Evolutionary conservation across 805 yeast genomes (phyloP).

Genomic region (Wickerhamiella musiphila): DNA sequence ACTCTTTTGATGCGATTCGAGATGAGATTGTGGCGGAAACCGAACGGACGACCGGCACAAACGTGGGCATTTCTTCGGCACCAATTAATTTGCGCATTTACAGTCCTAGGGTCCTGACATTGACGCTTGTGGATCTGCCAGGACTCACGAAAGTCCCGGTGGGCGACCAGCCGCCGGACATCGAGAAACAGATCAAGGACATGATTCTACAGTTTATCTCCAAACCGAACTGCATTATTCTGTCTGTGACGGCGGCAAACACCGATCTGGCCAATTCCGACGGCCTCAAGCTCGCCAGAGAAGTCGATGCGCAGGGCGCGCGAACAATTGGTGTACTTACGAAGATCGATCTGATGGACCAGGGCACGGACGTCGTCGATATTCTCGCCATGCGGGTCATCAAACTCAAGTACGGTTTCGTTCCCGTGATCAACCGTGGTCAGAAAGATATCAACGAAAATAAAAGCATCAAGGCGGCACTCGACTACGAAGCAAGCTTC

Average conservation of each 20-base stretch:
- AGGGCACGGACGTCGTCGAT: conserved; percentile 93
- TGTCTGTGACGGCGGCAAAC: conserved; percentile 91
- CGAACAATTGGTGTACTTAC: conserved; percentile 96
- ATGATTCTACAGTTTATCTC: conserved; percentile 86
- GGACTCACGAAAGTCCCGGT: conserved; percentile 97
- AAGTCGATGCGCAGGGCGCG: conserved; percentile 91
- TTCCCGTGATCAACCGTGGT: conserved; percentile 93
- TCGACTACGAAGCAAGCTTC: conserved; percentile 59
- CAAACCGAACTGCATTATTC: conserved; percentile 84
- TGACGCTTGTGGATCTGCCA: conserved; percentile 90
- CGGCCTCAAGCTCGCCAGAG: conserved; percentile 89
- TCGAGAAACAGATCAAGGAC: conserved; percentile 84
- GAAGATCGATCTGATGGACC: conserved; percentile 92
- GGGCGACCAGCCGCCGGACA: conserved; percentile 97
- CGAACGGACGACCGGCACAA: conserved; percentile 54
- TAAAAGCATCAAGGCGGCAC: conserved; percentile 77
- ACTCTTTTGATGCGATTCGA: conserved; percentile 76
- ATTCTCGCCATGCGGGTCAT: conserved; percentile 90
- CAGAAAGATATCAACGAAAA: conserved; percentile 85
- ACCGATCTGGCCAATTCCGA: conserved; percentile 95
- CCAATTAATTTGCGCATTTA: conserved; percentile 88
- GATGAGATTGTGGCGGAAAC: conserved; percentile 84
- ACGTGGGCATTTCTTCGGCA: conserved; percentile 72
- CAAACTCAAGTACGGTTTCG: conserved; percentile 87
- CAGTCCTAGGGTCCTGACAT: conserved; percentile 85